Percentiles rank a stretch among this genome's conserved stretches.
phyloP scores from a whole-genome alignment of 176 grass and related monocot species.

The Bothriochloa decipiens region DNA sequence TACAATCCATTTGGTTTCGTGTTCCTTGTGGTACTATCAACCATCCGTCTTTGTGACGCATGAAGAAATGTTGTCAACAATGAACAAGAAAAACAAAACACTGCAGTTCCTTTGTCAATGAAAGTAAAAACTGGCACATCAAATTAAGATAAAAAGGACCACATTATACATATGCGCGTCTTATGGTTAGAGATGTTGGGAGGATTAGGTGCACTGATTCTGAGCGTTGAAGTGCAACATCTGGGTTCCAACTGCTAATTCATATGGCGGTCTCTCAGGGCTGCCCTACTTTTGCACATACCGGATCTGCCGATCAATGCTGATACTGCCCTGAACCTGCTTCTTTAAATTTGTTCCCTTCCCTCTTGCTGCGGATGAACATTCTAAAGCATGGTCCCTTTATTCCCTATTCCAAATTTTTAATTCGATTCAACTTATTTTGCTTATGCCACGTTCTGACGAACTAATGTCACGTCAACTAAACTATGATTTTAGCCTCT shows the following conservation, averaged over 20 bases:
- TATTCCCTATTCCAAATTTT: not conserved
- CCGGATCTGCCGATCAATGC: not conserved
- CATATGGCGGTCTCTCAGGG: not conserved
- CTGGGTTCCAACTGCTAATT: constrained; percentile 21
- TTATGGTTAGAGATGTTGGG: not conserved
- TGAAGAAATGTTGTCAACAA: not conserved
- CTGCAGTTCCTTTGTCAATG: not conserved
- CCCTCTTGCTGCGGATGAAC: not conserved
- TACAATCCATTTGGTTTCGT: not conserved
- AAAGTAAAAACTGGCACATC: not conserved
- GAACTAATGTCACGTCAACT: not conserved
- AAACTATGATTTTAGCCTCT: too few species aligned
- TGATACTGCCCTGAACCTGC: constrained; percentile 11
- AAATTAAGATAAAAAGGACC: not conserved
- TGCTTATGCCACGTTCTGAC: not conserved
- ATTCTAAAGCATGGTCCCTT: not conserved
- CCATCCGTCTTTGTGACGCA: not conserved
- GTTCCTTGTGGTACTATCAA: not conserved
- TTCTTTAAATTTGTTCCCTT: not conserved
- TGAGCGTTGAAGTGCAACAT: constrained; percentile 17
- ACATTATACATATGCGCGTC: not conserved
- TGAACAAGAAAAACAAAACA: not conserved
- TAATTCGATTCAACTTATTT: not conserved
- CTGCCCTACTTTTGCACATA: not conserved
- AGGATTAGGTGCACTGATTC: not conserved